Conservation (phyloP, 148 eudicot genomes). For the Rhododendron mucronatum region DNA sequence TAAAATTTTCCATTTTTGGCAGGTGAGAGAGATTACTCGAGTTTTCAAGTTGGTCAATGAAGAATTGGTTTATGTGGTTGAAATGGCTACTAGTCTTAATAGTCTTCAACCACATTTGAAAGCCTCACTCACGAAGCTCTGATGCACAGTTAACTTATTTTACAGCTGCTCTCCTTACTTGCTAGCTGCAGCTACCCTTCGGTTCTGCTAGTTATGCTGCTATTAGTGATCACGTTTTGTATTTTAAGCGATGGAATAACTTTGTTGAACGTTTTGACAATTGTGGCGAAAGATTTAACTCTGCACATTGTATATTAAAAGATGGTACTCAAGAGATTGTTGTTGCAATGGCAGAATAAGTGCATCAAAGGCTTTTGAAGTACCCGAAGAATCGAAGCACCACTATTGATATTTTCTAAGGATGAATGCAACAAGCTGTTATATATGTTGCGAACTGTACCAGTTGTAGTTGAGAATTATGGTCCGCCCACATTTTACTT, state of each 20-base stretch:
- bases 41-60: constrained; percentile 36
- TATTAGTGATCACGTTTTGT: not conserved
- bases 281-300: not conserved
- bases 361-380: not conserved
- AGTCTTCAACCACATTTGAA: constrained; percentile 37
- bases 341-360: not conserved
- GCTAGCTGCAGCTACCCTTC: not conserved
- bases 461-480: not conserved
- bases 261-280: not conserved
- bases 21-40: constrained; percentile 48
- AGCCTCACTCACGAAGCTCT: constrained; percentile 43
- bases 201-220: not conserved
- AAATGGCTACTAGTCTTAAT: constrained; percentile 39
- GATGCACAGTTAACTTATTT: not conserved
- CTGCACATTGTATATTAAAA: not conserved
- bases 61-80: constrained; percentile 38
- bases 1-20: constrained; percentile 10
- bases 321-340: not conserved
- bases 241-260: not conserved
- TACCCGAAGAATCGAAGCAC: not conserved
- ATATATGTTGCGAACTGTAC: not conserved
- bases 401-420: not conserved
- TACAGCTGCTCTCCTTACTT: not conserved
- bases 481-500: not conserved
- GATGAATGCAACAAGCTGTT: not conserved